Base-by-base conservation (phyloP, 148 eudicot genomes). In the Linanthus parryae region DNA sequence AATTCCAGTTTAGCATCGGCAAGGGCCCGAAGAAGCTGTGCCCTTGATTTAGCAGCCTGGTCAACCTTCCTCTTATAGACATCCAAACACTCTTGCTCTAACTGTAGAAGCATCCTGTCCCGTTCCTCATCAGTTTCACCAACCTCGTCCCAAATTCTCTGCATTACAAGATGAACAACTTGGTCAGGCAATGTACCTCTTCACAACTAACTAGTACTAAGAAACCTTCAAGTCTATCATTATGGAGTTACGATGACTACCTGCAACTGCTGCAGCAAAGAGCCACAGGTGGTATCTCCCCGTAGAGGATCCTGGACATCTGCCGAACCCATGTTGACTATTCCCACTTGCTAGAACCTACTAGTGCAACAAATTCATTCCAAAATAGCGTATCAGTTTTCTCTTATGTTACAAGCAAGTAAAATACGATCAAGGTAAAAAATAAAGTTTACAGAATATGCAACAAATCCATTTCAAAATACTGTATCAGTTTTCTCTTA, bases 141-240 rank as follows among this genome's bases (percentile, higher is more conserved):
- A 67, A 92, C 99, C 63, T 92, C 99, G 61, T 92, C 91, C 99
- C 99, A 92, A 52, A 87, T 88, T 84, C 78, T 76, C 99, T 92
- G 89, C 70, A 67, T 42, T 21, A 40, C 16, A 45, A 34, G 12
- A 19, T 18, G 11, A 0, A 1, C n/a, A n/a, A 40, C 13, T 40
- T 29, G 53, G 50, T 25, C 54, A 53, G 36, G 15, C 19, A 33
- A 44, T 20, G 14, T 29, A 43, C 13, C 37, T 14, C 14, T 33
- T 15, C 29, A 31, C 17, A 44, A 8, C 61, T 44, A 1, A 3
- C 0, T 7, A 15, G n/a, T n/a, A n/a, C n/a, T n/a, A n/a, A n/a
- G n/a, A n/a, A n/a, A n/a, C 18, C 14, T n/a, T n/a, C n/a, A n/a
- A n/a, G n/a, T n/a, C n/a, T n/a, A n/a, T n/a, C n/a, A n/a, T n/a